phyloP scores from a whole-genome alignment of 2,329 filamentous ascomycete species.

The Xenosphaeropsis pyriputrescens region DNA sequence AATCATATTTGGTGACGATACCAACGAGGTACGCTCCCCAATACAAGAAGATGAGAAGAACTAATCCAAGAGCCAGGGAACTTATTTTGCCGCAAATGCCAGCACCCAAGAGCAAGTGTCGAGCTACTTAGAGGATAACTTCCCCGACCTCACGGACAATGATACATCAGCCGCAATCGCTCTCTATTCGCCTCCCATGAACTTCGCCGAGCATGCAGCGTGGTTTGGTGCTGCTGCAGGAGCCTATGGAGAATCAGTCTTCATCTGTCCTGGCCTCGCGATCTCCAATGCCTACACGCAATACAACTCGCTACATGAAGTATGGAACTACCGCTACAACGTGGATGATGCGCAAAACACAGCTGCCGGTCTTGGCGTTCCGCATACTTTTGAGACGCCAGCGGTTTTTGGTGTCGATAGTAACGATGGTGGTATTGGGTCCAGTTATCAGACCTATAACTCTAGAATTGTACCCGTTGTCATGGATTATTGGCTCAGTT shows the following conservation, averaged over 20 bases:
- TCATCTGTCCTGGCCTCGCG: constrained; percentile 27
- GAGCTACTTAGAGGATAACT: constrained; percentile 21
- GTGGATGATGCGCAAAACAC: constrained; percentile 23
- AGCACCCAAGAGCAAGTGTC: constrained; percentile 17
- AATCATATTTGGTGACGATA: constrained; percentile 21
- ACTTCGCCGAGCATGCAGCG: constrained; percentile 16
- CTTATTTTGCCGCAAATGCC: constrained; percentile 31
- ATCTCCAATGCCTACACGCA: constrained; percentile 19
- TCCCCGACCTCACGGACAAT: constrained; percentile 17
- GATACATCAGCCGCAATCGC: constrained; percentile 16
- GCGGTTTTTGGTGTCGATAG: constrained; percentile 22
- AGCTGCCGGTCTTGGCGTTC: constrained; percentile 19
- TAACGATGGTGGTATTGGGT: constrained; percentile 16
- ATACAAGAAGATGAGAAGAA: too few species aligned
- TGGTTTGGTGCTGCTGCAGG: constrained; percentile 25
- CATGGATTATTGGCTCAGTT: constrained; percentile 28
- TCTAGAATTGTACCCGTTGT: constrained; percentile 16
- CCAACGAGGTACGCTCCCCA: constrained; percentile 5
- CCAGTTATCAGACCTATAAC: constrained; percentile 17
- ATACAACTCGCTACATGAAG: constrained; percentile 17
- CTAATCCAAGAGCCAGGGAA: constrained; percentile 23
- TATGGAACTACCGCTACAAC: constrained; percentile 33
- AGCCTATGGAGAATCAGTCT: constrained; percentile 30
- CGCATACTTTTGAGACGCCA: constrained; percentile 20
- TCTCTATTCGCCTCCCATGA: constrained; percentile 14